Base-by-base conservation (phyloP, 2,329 filamentous ascomycete species). In the Pestalotiopsis sp. region DNA sequence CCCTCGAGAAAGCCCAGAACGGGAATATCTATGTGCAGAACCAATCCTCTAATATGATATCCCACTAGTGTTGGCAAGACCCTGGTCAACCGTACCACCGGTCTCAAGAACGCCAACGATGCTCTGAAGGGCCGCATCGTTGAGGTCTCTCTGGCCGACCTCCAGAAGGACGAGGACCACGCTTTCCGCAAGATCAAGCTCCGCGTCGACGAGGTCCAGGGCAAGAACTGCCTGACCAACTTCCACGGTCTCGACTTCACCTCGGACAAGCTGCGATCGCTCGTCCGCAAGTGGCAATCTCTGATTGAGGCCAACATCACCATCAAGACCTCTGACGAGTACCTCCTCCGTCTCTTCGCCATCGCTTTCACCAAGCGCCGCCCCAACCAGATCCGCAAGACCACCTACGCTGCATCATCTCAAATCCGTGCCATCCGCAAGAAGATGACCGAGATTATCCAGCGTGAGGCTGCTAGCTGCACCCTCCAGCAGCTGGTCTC, bases 161-260 rank as follows among this genome's bases (percentile, higher is more conserved):
- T 99, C 74, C 96, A 99, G 88, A 98, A 98, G 88, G 96, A 99
- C 83, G 96, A 99, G 89, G 96, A 98, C 86, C 96, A 99, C 85
- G 90, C 96, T 70, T 99, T 98, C 93, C 95, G 96, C 87, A 99
- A 99, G 90, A 89, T 99, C 83, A 97, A 97, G 90, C 94, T 99
- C 82, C 91, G 96, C 75, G 93, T 98, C 79, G 96, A 99, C 81
- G 96, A 99, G 87, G 91, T 99, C 73, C 96, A 99, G 88, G 96
- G 96, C 89, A 98, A 98, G 91, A 98, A 97, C 92, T 98, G 96
- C 88, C 87, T 99, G 85, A 98, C 96, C 89, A 98, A 98, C 91
- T 99, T 99, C 92, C 94, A 99, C 91, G 96, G 96, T 78, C 91
- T 99, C 83, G 96, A 99, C 88, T 98, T 99, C 92, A 99, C 96